A percentile compares a stretch with the other conserved stretches of the same genome.
Evolutionary conservation across 2,329 filamentous ascomycete species (phyloP).

Genomic region (Xylariales sp.): DNA sequence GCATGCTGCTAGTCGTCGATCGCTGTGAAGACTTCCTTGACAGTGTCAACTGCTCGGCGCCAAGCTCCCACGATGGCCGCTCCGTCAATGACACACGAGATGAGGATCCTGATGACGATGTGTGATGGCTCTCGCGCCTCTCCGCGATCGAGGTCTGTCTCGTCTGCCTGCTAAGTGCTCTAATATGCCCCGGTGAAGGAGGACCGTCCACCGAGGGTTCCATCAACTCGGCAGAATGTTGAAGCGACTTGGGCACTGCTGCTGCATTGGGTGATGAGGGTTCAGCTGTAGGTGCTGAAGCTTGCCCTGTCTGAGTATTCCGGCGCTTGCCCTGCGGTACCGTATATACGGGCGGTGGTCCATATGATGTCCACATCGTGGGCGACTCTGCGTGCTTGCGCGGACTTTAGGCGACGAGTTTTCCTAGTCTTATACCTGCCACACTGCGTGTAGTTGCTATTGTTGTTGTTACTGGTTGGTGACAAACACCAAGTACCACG

Average conservation of each 20-base stretch:
- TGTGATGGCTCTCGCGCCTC: constrained; percentile 41
- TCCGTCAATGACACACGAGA: constrained; percentile 47
- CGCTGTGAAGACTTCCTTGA: constrained; percentile 53
- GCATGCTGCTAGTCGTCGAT: constrained; percentile 49
- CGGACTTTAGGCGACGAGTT: too few relatives aligned
- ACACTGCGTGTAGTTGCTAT: too few relatives aligned
- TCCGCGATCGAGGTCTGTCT: constrained; percentile 46
- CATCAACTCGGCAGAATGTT: constrained; percentile 37
- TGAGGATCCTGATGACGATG: constrained; percentile 52
- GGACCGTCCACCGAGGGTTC: constrained; percentile 57
- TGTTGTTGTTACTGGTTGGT: constrained; percentile 5
- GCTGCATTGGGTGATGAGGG: constrained; percentile 10
- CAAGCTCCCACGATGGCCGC: constrained; percentile 44
- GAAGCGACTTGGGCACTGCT: constrained; percentile 10
- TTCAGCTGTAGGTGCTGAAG: constrained; percentile 11
- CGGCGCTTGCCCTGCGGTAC: constrained; percentile 18
- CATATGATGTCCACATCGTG: constrained; percentile 17
- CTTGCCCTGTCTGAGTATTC: constrained; percentile 13
- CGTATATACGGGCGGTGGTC: constrained; percentile 15
- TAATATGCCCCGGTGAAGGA: constrained; percentile 38
- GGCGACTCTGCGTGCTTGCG: constrained; percentile 10
- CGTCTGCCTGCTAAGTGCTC: constrained; percentile 40
- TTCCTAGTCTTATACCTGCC: too few relatives aligned
- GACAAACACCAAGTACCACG: constrained; percentile 7
- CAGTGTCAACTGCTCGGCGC: constrained; percentile 42